Evolutionary conservation across 495 filamentous ascomycete species (phyloP).

Genomic region (Penicillium riverlandense): DNA sequence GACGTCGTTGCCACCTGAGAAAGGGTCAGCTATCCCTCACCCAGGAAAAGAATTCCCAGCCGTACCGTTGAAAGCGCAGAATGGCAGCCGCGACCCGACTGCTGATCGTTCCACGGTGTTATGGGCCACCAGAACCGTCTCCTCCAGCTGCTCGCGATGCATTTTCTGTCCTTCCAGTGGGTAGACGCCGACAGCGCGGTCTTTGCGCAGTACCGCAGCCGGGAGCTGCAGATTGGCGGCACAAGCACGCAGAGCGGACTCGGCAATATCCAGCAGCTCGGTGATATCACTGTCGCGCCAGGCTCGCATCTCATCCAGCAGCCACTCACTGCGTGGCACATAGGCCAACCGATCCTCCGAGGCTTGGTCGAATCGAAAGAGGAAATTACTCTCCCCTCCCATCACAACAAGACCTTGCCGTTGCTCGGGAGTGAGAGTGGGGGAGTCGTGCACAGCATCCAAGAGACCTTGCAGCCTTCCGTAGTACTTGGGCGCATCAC

Average conservation of each 20-base stretch:
- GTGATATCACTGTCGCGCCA: slow-evolving; percentile 78
- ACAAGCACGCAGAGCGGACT: slow-evolving; percentile 73
- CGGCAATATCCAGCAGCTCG: slow-evolving; percentile 76
- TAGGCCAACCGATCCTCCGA: slow-evolving; percentile 36
- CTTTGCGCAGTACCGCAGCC: slow-evolving; percentile 76
- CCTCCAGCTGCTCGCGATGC: slow-evolving; percentile 82
- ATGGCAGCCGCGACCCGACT: slow-evolving; percentile 66
- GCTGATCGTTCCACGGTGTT: slow-evolving; percentile 80
- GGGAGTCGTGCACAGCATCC: slow-evolving; percentile 64
- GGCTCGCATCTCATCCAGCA: slow-evolving; percentile 76
- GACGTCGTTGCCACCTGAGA: slow-evolving; percentile 74
- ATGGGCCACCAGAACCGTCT: slow-evolving; percentile 90
- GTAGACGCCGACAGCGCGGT: slow-evolving; percentile 89
- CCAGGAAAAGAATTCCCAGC: background rate
- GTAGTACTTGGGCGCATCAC: slow-evolving; percentile 76
- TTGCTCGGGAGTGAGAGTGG: slow-evolving; percentile 49
- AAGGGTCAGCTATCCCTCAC: background rate
- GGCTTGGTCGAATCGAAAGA: slow-evolving; percentile 61
- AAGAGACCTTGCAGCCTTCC: slow-evolving; percentile 77
- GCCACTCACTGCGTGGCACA: slow-evolving; percentile 67
- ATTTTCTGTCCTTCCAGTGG: slow-evolving; percentile 53
- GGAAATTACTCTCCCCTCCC: slow-evolving; percentile 85
- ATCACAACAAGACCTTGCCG: slow-evolving; percentile 79
- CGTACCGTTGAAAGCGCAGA: slow-evolving; percentile 91
- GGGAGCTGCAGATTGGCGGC: slow-evolving; percentile 67